A percentile compares a stretch with the other conserved stretches of the same genome.
phyloP scores from a whole-genome alignment of 805 yeast species.

The Teunomyces atbi region DNA sequence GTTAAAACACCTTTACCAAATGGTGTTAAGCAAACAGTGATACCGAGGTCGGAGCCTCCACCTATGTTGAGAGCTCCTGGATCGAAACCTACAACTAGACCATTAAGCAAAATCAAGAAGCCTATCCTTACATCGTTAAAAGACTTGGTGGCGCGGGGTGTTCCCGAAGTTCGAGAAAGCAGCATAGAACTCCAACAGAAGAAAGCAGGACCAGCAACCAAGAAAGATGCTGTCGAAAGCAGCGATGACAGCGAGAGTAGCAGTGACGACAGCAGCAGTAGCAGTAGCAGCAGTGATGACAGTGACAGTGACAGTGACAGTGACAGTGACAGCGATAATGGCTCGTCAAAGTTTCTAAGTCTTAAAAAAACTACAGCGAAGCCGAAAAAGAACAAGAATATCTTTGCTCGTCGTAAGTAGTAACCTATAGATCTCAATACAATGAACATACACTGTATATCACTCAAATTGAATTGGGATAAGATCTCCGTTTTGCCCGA shows the following conservation, averaged over 20 bases:
- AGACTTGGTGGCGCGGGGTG: constrained; percentile 61
- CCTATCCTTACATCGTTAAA: constrained; percentile 51
- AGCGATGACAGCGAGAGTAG: constrained; percentile 9
- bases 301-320: constrained; percentile 14
- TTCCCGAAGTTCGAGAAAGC: constrained; percentile 63
- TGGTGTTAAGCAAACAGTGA: not conserved
- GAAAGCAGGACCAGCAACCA: not conserved
- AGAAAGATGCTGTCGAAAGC: not conserved
- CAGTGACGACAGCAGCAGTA: constrained; percentile 17
- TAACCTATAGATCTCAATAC: not conserved
- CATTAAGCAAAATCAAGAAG: constrained; percentile 13
- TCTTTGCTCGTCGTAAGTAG: constrained; percentile 28
- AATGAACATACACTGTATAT: not conserved
- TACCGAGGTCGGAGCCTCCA: constrained; percentile 1
- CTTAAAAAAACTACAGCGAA: constrained; percentile 18
- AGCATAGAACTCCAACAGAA: not conserved
- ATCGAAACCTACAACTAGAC: not conserved
- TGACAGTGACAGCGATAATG: constrained; percentile 9
- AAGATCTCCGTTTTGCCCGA: not conserved
- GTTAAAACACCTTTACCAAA: not conserved
- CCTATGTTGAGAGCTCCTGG: constrained; percentile 1
- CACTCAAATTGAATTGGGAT: no score
- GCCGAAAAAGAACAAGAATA: constrained; percentile 14
- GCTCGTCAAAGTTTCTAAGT: constrained; percentile 22
- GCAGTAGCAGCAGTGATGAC: constrained; percentile 8